Base-by-base conservation (phyloP, 371 early-diverging fungal species). In the Mycotypha africana region DNA sequence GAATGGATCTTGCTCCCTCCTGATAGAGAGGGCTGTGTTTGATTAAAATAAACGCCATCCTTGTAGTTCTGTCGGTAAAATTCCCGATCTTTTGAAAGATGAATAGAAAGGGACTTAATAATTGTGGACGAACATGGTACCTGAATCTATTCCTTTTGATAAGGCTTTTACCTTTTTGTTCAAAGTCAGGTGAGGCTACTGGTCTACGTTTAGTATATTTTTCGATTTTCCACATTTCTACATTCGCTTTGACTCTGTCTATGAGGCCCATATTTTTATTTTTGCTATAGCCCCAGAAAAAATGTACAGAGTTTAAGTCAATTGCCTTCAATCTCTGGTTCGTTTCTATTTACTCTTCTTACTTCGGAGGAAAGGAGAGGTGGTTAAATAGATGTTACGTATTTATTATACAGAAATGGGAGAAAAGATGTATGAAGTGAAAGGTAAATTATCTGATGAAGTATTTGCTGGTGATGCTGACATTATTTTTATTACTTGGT, bases 221-320 rank as follows among this genome's bases (percentile, higher is more conserved):
- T 49, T 74, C 78, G 41, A 79, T 78, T 61, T 69, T 78, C 82
- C 82, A 81, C 40, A 81, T 74, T 60, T 81, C 79, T 28, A 75
- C 65, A 40, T 73, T 74, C 26, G 71, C 62, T 56, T 79, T 81
- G 38, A 81, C 38, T 48, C 75, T 81, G 26, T 79, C 79, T 34
- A 81, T 58, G 40, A 81, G 60, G 25, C 77, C 78, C 78, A 78
- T 76, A 28, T 8, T 28, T n/a, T n/a, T n/a, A n/a, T n/a, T n/a
- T n/a, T n/a, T n/a, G n/a, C n/a, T n/a, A n/a, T n/a, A n/a, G n/a
- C n/a, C n/a, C n/a, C n/a, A n/a, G n/a, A n/a, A n/a, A n/a, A n/a
- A n/a, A n/a, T n/a, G n/a, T n/a, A n/a, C n/a, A n/a, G n/a, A n/a
- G n/a, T n/a, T n/a, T n/a, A n/a, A n/a, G n/a, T n/a, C n/a, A n/a